A percentile compares a stretch with the other conserved stretches of the same genome.
phyloP scores from a whole-genome alignment of 306 rosid species.

The Pterocarpus macrocarpus region DNA sequence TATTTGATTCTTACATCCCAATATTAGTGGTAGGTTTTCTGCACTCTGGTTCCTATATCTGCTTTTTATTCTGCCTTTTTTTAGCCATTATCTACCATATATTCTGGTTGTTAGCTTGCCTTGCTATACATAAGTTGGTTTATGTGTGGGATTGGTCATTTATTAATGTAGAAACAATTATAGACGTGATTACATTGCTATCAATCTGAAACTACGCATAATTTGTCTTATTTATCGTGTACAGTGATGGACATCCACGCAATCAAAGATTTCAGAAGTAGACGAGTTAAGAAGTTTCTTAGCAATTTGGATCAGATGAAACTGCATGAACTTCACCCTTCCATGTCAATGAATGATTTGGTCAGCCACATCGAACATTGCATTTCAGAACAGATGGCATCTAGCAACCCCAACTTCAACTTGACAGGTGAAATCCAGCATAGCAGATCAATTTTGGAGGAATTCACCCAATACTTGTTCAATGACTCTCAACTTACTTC shows the following conservation, averaged over 20 bases:
- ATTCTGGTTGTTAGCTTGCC: no score
- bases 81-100: no score
- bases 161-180: no score
- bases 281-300: slow-evolving; percentile 56
- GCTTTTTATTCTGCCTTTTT: no score
- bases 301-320: slow-evolving; percentile 66
- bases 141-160: no score
- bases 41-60: no score
- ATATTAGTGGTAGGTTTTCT: no score
- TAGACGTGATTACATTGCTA: no score
- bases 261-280: slow-evolving; percentile 49
- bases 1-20: no score
- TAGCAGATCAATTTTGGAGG: slow-evolving; percentile 63
- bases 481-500: slow-evolving; percentile 57
- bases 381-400: slow-evolving; percentile 67
- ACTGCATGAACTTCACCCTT: slow-evolving; percentile 71
- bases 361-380: slow-evolving; percentile 73
- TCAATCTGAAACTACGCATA: no score
- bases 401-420: slow-evolving; percentile 42
- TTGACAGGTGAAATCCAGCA: slow-evolving; percentile 48
- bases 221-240: background rate
- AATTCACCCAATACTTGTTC: slow-evolving; percentile 69
- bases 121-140: no score
- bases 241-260: slow-evolving; percentile 51
- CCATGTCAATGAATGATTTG: slow-evolving; percentile 79